Base-by-base conservation (phyloP, 2,329 filamentous ascomycete genomes). In the Penicillium aurantiogriseum region DNA sequence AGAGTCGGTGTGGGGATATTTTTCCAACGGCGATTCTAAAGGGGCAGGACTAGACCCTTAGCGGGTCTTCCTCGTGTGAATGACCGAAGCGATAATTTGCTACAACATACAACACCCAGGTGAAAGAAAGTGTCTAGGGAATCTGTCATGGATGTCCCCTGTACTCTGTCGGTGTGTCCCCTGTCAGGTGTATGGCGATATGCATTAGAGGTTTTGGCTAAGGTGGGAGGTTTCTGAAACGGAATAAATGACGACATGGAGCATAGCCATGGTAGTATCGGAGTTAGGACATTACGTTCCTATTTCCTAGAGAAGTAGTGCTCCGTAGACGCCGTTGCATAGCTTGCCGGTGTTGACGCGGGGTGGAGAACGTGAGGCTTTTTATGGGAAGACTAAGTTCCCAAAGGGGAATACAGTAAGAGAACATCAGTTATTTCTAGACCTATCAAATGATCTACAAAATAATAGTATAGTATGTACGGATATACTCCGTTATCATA, bases 371-470 rank as follows among this genome's bases (percentile, higher is more conserved):
- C 13, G 31, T 38, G 23, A 49, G 10, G 10, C 23, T 23, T 31
- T 23, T n/a, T 43, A 9, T n/a, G 40, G 23, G 23, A 23, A 17
- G 21, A 42, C 19, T 47, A 5, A 19, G 17, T 53, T 38, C 45
- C 39, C 3, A 51, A 51, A 43, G 2, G 19, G 38, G 47, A 15
- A 51, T 31, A 10, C 25, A 45, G 33, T 19, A 5, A 11, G n/a
- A 36, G 19, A 35, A 54, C 7, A 48, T 25, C 1, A 11, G 36
- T 11, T 19, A 33, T 10, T 43, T 29, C 33, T 23, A 8, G 48
- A 61, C 51, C 45, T 56, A 45, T 61, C 56, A 27, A 58, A 48
- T 52, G 56, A 60, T 60, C 46, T 48, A 19, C 33, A 23, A 31
- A 11, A 11, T 21, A 21, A 15, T 44, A 31, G 11, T 13, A 31